Evolutionary conservation across 495 filamentous ascomycete species (phyloP).

Genomic region (Daldinia childiae): DNA sequence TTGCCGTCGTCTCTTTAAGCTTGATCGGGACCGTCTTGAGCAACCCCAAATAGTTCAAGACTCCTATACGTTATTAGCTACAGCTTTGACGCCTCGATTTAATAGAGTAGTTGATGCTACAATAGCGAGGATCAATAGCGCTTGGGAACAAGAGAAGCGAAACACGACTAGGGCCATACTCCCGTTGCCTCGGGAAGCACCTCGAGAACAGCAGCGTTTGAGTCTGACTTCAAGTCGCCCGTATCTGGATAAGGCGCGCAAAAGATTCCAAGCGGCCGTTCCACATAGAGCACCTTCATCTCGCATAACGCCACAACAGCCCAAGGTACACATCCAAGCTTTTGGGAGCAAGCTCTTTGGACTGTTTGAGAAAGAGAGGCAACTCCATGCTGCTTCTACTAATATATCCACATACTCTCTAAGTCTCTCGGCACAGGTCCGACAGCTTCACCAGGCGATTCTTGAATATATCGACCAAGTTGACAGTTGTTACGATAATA

Average conservation of each 20-base stretch:
- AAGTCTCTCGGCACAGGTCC: slow-evolving; percentile 36
- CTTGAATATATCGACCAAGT: slow-evolving; percentile 48
- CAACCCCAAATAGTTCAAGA: slow-evolving; percentile 14
- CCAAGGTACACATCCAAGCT: slow-evolving; percentile 17
- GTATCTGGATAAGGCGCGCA: slow-evolving; percentile 43
- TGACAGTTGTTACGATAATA: slow-evolving; percentile 54
- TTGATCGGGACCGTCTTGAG: slow-evolving; percentile 54
- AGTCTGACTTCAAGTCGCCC: slow-evolving; percentile 54
- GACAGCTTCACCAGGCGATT: slow-evolving; percentile 50
- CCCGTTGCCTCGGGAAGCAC: slow-evolving; percentile 50
- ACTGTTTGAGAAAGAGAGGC: slow-evolving; percentile 24
- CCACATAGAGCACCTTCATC: neutral
- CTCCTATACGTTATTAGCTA: slow-evolving; percentile 12
- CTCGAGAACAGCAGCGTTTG: slow-evolving; percentile 43
- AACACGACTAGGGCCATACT: slow-evolving; percentile 48
- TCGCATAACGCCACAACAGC: neutral
- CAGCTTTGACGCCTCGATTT: slow-evolving; percentile 20
- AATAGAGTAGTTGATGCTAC: slow-evolving; percentile 22
- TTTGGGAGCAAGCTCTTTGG: slow-evolving; percentile 13
- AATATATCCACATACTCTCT: neutral
- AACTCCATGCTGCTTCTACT: neutral
- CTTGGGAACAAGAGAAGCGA: slow-evolving; percentile 43
- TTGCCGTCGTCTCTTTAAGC: slow-evolving; percentile 69
- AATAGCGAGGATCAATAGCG: slow-evolving; percentile 6
- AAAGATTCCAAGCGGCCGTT: slow-evolving; percentile 2